Base-by-base conservation (phyloP, 208 protist species). In the Polymyxa betae region DNA sequence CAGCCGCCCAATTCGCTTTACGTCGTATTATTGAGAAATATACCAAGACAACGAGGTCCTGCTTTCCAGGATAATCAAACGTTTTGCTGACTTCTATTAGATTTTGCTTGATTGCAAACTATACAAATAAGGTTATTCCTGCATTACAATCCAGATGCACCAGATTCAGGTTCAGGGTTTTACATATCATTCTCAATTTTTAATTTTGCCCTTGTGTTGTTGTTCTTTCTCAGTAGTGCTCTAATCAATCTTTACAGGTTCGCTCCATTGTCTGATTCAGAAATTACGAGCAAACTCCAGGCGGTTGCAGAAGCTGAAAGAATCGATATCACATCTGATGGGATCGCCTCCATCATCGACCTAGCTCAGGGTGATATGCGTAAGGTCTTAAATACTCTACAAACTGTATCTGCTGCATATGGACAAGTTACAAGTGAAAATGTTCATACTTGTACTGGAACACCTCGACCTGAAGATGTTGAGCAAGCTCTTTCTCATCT, bases 21-120 rank as follows among this genome's bases (percentile, higher is more conserved):
- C 95, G 98, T 46, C 95, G 98, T 88, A 95, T 99, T 0, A 99
- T 99, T 82, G 98, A 99, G 93, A 97, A 98, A 92, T 99, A 98
- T 94, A 98, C 97, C 0, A 93, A 92, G 54, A 99, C 98, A 92
- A 97, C 97, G 49, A 5, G 49, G 49, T 60, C 24, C 12, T 5
- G 24, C 24, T 60, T 60, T 60, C 49, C 24, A 60, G 5, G 12
- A 29, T 60, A 29, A 5, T 60, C 24, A 5, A 29, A 24, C 12
- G 5, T 60, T 5, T 24, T 60, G 49, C 49, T 60, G 49, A 60
- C 24, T 5, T 60, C 24, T 24, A 29, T 60, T 24, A 96, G 98
- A 45, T 99, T 99, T 91, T 99, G 98, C 92, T 95, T 99, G 1
- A 96, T 99, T 54, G 99, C 98, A 95, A 99, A 99, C 94, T 98